Evolutionary conservation across 148 eudicot species (phyloP).

Genomic region (Camellia lanceoleosa): DNA sequence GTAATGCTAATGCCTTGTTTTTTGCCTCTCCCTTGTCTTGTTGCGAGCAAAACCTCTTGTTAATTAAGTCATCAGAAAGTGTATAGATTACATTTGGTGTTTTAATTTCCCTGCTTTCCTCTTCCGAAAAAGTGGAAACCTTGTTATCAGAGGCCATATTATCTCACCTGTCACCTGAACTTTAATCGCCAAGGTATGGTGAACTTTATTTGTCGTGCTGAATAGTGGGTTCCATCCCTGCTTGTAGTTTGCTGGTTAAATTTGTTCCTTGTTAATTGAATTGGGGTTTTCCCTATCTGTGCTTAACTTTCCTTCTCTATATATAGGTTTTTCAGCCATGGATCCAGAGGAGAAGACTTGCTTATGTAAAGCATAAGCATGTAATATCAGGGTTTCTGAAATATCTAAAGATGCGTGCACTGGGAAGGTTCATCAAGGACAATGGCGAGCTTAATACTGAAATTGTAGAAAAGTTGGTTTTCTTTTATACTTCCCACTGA

Average conservation of each 20-base stretch:
- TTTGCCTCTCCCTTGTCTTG: constrained; percentile 1
- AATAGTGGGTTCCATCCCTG: neutral
- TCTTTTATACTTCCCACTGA: constrained; percentile 7
- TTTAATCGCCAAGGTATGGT: neutral
- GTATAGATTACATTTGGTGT: neutral
- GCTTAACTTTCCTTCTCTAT: neutral
- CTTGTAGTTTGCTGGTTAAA: neutral
- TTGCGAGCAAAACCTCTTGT: neutral
- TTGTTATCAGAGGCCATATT: neutral
- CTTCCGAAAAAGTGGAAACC: neutral
- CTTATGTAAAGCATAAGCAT: constrained; percentile 44
- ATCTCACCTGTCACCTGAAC: neutral
- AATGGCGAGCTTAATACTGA: constrained; percentile 36
- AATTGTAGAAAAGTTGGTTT: constrained; percentile 24
- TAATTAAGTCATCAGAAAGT: neutral
- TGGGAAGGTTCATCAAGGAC: constrained; percentile 34
- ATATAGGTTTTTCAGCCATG: constrained; percentile 51
- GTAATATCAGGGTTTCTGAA: constrained; percentile 37
- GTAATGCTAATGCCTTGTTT: neutral
- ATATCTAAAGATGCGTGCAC: constrained; percentile 25
- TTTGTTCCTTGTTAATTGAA: neutral
- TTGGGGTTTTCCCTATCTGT: neutral
- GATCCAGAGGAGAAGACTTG: constrained; percentile 50
- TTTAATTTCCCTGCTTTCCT: neutral
- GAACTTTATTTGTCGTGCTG: neutral